Percentiles rank a stretch among this genome's conserved stretches.
Evolutionary conservation across 2,329 filamentous ascomycete species (phyloP).

Genomic region (Botrytis pseudocinerea): DNA sequence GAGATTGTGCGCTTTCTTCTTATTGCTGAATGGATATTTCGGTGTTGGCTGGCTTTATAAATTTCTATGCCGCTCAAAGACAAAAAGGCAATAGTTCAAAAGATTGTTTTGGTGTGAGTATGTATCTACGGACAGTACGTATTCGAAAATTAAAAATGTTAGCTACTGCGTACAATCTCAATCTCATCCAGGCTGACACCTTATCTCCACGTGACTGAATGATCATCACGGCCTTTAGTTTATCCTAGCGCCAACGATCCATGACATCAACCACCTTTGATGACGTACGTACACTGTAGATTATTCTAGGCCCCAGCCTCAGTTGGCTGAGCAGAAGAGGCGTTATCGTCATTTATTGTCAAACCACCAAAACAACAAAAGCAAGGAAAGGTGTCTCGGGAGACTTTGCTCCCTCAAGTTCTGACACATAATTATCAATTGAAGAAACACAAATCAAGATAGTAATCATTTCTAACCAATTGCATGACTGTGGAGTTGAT

Average conservation of each 20-base stretch:
- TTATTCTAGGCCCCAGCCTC: not conserved
- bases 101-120: not conserved
- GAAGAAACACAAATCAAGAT: not conserved
- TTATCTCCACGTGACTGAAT: not conserved
- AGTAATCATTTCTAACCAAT: not conserved
- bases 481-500: conserved; percentile 12
- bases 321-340: not conserved
- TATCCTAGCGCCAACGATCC: not conserved
- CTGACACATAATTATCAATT: conserved; percentile 9
- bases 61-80: not conserved
- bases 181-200: not conserved
- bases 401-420: not conserved
- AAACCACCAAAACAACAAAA: conserved; percentile 1
- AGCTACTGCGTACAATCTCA: not conserved
- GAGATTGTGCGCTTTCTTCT: not conserved
- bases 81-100: not conserved
- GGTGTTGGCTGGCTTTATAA: not conserved
- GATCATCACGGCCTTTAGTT: not conserved
- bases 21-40: not conserved
- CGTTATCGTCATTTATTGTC: not conserved
- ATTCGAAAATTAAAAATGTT: not conserved
- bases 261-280: not conserved
- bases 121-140: not conserved
- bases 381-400: conserved; percentile 4
- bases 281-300: not conserved